Percentiles rank a stretch among this genome's conserved stretches.
Conservation (phyloP, 805 yeast genomes). For the Suhomyces xylopsoci region DNA sequence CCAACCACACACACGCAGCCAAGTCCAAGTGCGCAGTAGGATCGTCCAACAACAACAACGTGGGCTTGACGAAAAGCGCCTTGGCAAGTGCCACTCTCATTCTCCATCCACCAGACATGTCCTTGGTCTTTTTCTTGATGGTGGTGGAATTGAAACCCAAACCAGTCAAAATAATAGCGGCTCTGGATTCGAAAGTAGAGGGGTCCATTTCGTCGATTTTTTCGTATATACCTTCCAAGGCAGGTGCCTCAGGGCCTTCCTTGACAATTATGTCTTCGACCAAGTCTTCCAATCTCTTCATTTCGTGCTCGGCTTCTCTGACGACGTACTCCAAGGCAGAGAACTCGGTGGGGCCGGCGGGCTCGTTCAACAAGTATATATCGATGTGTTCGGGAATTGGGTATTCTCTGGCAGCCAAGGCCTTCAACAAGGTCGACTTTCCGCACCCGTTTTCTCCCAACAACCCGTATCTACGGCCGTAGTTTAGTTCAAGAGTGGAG, state of each 20-base stretch:
- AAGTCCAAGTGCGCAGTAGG: constrained; percentile 99
- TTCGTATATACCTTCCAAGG: constrained; percentile 87
- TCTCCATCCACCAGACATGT: constrained; percentile 99
- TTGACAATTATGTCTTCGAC: constrained; percentile 86
- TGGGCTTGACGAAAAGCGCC: constrained; percentile 97
- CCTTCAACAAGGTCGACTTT: constrained; percentile 90
- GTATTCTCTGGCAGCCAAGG: constrained; percentile 93
- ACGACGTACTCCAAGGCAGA: constrained; percentile 96
- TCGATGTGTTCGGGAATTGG: constrained; percentile 93
- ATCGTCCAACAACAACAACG: constrained; percentile 89
- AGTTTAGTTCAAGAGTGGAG: constrained; percentile 86
- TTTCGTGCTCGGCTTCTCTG: constrained; percentile 90
- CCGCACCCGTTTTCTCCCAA: constrained; percentile 99
- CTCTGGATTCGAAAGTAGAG: constrained; percentile 91
- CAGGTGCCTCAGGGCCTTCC: constrained; percentile 90
- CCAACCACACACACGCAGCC: constrained; percentile 99
- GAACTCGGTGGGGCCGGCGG: constrained; percentile 90
- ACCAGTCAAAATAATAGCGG: constrained; percentile 94
- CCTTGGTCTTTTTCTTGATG: constrained; percentile 90
- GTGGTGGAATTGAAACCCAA: constrained; percentile 89
- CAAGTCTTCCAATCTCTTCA: constrained; percentile 83
- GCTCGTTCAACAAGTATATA: constrained; percentile 91
- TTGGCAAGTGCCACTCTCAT: constrained; percentile 99
- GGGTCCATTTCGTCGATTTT: constrained; percentile 96
- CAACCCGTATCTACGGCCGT: constrained; percentile 96